Evolutionary conservation across 108 stramenopile species (phyloP), one percentile per base, ranked within the genome.

Genomic region (Licmophora abbreviata): DNA sequence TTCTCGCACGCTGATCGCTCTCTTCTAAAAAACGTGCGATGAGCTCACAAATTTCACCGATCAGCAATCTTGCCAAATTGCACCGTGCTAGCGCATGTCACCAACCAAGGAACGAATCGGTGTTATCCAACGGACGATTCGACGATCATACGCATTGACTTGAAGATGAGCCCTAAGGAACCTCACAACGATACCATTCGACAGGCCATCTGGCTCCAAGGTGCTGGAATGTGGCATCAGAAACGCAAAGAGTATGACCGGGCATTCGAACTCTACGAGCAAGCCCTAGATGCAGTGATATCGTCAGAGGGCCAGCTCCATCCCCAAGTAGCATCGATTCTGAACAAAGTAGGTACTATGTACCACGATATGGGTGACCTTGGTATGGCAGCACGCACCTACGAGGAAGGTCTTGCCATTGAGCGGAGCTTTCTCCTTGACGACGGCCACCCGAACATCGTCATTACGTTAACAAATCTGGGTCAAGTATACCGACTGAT

Each of bases 271-370:
- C 47, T 77, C 15, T 78, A 78, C 35, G 33, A 65, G 7, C 44
- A 75, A 18, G 57, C 64, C 1, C 34, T 83, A 17, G 41, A 26
- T 15, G 60, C 45, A 3, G 64, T 56, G 5, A 68, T 60, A 33
- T 29, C 67, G 21, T 63, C 81, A n/a, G 46, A 76, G 29, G 76
- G 74, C 2, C 31, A 49, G 17, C 25, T 57, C 52, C 74, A 76
- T 58, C 63, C 76, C 5, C 74, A 83, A 51, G 72, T 72, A 23
- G 81, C 81, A 4, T 70, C 69, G 9, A 73, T 65, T 8, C 58
- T 78, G 1, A 83, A 83, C 53, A 77, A 76, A 52, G 61, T 83
- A 56, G 81, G 81, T 18, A 83, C 78, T 33, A 45, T 78, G 21
- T 59, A 75, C 42, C 79, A 78, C 56, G 81, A 83, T 32, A 49